Percentiles rank a stretch among this genome's conserved stretches.
These are phyloP conservation scores for Hemileccinum impolitum DNA, from an alignment of 768 basidiomycete genomes.

Conservation along the genomic window DNA sequence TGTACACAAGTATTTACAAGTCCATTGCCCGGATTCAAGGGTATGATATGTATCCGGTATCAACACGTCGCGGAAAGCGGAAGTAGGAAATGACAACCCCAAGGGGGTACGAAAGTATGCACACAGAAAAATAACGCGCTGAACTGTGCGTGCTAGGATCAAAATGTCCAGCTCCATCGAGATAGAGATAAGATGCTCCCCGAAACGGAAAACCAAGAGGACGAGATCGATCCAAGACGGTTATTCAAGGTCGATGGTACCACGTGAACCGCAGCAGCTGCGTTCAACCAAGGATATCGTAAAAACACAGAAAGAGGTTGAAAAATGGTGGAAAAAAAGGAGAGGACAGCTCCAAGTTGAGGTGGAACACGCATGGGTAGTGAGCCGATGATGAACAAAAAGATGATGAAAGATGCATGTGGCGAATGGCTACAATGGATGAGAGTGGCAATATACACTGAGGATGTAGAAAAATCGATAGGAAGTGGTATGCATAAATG, in stretches of 20 bases:
- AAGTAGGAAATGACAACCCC: no score
- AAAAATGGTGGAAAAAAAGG: conserved; percentile 5
- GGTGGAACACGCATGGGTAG: conserved; percentile 4
- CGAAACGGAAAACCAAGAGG: conserved; percentile 5
- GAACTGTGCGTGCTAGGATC: conserved; percentile 2
- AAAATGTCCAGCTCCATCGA: conserved; percentile 21
- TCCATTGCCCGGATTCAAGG: no score
- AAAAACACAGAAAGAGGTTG: background rate
- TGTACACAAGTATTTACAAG: background rate
- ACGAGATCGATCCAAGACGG: conserved; percentile 5
- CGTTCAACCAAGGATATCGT: conserved; percentile 1
- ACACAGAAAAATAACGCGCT: conserved; percentile 4
- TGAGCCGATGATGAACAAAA: conserved; percentile 2
- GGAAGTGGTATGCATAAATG: conserved; percentile 21
- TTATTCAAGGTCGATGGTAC: conserved; percentile 1
- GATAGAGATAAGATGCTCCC: conserved; percentile 12
- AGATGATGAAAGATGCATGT: conserved; percentile 24
- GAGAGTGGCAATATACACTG: conserved; percentile 31
- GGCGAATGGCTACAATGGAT: conserved; percentile 30
- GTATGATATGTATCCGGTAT: no score
- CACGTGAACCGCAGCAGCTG: background rate
- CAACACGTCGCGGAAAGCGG: no score
- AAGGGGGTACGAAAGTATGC: background rate
- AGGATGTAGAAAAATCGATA: conserved; percentile 7
- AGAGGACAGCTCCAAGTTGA: conserved; percentile 14